phyloP scores from a whole-genome alignment of 1,139 yeast genomes.

The Pichiaceae sp. region DNA sequence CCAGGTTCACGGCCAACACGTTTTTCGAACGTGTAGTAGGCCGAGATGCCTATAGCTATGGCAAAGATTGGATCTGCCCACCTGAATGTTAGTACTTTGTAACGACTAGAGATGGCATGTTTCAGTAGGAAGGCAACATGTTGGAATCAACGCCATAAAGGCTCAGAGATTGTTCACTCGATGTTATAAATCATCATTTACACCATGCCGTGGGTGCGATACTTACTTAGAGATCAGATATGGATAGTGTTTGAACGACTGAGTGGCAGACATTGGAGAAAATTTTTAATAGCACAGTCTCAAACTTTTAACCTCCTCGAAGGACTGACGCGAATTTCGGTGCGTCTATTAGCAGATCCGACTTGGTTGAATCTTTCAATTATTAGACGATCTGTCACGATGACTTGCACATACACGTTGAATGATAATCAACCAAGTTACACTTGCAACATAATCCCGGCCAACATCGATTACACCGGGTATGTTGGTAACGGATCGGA shows the following conservation, averaged over 20 bases:
- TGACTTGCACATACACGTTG: no score
- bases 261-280: conserved; percentile 8
- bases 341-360: no score
- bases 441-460: conserved; percentile 7
- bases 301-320: not conserved
- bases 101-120: not conserved
- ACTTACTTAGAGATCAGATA: conserved; percentile 22
- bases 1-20: conserved; percentile 49
- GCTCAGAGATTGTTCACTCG: conserved; percentile 12
- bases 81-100: conserved; percentile 6
- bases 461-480: conserved; percentile 8
- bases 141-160: conserved; percentile 7
- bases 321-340: no score
- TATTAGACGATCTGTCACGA: no score
- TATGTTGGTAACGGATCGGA: conserved; percentile 6
- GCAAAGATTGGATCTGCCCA: conserved; percentile 52
- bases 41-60: conserved; percentile 45
- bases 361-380: no score
- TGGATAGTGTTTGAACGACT: conserved; percentile 20
- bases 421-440: no score
- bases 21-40: conserved; percentile 53
- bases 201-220: not conserved
- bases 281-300: no score
- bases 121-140: conserved; percentile 11
- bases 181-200: conserved; percentile 9